Percentiles rank a stretch among this genome's conserved stretches.
phyloP scores from a whole-genome alignment of 106 monocot species.

The Phalaenopsis equestris region DNA sequence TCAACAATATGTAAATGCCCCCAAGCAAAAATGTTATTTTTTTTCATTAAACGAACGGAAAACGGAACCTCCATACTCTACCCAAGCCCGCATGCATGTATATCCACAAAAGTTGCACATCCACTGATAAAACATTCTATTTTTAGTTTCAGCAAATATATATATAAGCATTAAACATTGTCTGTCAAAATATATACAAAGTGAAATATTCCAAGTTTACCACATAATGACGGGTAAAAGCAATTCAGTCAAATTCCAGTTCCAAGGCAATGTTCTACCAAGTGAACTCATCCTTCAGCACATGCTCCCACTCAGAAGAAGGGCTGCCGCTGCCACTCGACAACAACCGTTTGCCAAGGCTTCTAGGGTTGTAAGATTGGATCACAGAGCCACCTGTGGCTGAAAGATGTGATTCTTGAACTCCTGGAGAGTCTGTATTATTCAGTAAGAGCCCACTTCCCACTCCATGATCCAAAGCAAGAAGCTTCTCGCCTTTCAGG shows the following conservation, averaged over 20 bases:
- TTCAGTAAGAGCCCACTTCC: not conserved
- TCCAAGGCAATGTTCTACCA: not conserved
- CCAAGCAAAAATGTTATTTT: no score
- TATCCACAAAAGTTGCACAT: no score
- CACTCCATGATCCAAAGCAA: not conserved
- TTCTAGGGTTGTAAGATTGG: not conserved
- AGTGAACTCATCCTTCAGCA: constrained; percentile 4
- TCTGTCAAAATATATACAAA: not conserved
- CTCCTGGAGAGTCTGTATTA: not conserved
- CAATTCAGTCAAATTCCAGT: not conserved
- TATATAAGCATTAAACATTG: not conserved
- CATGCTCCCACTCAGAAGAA: constrained; percentile 13
- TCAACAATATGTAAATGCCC: no score
- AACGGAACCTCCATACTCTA: no score
- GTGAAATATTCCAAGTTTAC: not conserved
- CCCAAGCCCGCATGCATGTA: no score
- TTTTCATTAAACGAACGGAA: no score
- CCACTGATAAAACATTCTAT: no score
- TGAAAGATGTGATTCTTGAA: not conserved
- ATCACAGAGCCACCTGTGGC: not conserved
- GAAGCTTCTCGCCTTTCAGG: not conserved
- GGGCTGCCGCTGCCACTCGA: constrained; percentile 4
- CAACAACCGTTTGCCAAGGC: not conserved
- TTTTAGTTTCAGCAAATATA: not conserved
- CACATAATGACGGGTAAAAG: not conserved